Base-by-base conservation (phyloP, 768 basidiomycete genomes). In the Lentinula boryana region DNA sequence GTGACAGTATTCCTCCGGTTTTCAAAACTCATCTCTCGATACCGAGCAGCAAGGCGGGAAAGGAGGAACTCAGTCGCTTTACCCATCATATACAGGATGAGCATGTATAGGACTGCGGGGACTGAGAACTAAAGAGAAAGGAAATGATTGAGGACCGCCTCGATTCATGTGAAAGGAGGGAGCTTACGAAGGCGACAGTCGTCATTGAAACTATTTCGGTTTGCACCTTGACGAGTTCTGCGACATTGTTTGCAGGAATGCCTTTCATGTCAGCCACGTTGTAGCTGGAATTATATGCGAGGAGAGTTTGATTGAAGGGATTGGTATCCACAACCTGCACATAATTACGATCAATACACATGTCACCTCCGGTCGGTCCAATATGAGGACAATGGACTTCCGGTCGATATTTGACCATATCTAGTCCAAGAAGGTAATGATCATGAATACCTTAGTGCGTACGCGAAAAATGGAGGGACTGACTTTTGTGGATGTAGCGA, bases 361-460 rank as follows among this genome's bases (percentile, higher is more conserved):
- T 62, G 27, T 60, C 62, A 15, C 62, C 62, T n/a, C 62, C 51
- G 12, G 57, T 31, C 4, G 62, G 62, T 35, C 62, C 62, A 36
- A 62, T 59, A 35, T 62, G 62, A 9, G 62, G 38, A 21, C 62
- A 62, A 46, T 62, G 62, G 12, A 62, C 51, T 12, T 62, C 62
- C 6, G 62, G 62, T 12, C 62, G 38, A 13, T 33, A 52, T 33
- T 60, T 53, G 10, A 62, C 58, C 58, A 62, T 62, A 32, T 60
- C 55, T 58, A 40, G 27, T 51, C 3, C 3, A 58, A 18, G 6
- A 50, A 23, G 10, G 3, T 16, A 12, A 40, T 40, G 18, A 3
- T 32, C 21, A 52, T 41, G 32, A 56, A 31, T 2, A 38, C 18
- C 13, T 33, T 13, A 21, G 32, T 40, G 9, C 23, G n/a, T 16